A percentile compares a stretch with the other conserved stretches of the same genome.
Evolutionary conservation across 2,329 filamentous ascomycete genomes (phyloP).

Genomic region (Talaromyces sp.): DNA sequence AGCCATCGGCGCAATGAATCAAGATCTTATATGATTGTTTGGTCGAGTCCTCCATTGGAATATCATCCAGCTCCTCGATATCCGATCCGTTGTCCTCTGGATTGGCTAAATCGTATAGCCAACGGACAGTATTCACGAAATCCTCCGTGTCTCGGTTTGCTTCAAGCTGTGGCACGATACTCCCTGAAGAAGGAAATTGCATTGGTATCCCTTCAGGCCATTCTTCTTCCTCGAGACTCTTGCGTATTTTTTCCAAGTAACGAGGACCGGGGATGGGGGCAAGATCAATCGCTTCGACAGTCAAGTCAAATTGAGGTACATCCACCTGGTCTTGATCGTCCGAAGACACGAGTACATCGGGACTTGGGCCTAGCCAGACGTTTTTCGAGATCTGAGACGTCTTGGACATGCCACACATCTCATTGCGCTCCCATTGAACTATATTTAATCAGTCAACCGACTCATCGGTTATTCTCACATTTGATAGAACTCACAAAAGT

Average conservation of each 20-base stretch:
- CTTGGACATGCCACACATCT: constrained; percentile 92
- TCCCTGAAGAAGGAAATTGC: constrained; percentile 92
- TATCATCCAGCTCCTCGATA: constrained; percentile 52
- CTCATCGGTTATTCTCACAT: background rate
- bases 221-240: constrained; percentile 43
- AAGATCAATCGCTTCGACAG: constrained; percentile 84
- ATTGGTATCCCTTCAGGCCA: constrained; percentile 47
- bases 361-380: constrained; percentile 84
- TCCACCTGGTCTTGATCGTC: constrained; percentile 43
- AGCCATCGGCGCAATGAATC: constrained; percentile 91
- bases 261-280: constrained; percentile 68
- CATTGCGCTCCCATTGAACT: constrained; percentile 75
- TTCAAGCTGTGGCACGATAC: constrained; percentile 78
- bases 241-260: constrained; percentile 59
- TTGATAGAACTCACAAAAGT: constrained; percentile 59
- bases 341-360: constrained; percentile 56
- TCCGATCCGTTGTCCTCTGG: constrained; percentile 42
- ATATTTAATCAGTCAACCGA: background rate
- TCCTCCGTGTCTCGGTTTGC: constrained; percentile 77
- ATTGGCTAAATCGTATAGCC: constrained; percentile 81
- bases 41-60: constrained; percentile 44
- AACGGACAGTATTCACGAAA: constrained; percentile 79
- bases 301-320: constrained; percentile 63
- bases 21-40: constrained; percentile 63
- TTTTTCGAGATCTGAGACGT: constrained; percentile 85